phyloP scores from a whole-genome alignment of 768 basidiomycete genomes.

The Rhizopogon salebrosus region DNA sequence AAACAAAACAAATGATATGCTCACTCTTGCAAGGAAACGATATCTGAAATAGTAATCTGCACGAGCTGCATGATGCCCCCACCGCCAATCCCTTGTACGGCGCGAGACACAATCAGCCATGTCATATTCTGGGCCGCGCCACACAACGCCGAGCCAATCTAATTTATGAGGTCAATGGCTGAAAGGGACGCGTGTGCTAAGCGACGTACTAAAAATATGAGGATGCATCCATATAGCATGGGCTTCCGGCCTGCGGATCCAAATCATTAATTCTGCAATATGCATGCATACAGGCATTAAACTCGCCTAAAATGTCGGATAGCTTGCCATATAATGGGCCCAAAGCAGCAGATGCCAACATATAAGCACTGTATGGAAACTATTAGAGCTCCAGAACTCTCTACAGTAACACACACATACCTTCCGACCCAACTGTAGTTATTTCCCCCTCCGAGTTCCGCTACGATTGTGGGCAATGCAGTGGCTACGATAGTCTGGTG shows the following conservation, averaged over 20 bases:
- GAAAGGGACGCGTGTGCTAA: not conserved
- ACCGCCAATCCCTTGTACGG: constrained; percentile 39
- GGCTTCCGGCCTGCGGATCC: constrained; percentile 29
- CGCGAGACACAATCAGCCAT: constrained; percentile 36
- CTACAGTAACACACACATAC: constrained; percentile 14
- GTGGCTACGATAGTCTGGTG: constrained; percentile 41
- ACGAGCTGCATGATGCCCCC: constrained; percentile 33
- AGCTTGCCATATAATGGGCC: constrained; percentile 46
- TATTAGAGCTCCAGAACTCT: not conserved
- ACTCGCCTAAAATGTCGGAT: constrained; percentile 33
- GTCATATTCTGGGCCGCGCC: constrained; percentile 40
- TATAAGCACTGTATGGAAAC: constrained; percentile 32
- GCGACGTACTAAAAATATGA: constrained; percentile 30
- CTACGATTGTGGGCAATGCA: constrained; percentile 46
- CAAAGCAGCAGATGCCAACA: constrained; percentile 38
- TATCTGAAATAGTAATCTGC: constrained; percentile 36
- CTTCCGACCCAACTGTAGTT: constrained; percentile 49
- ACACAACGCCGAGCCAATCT: constrained; percentile 35
- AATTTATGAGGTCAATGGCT: not conserved
- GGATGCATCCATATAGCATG: constrained; percentile 30
- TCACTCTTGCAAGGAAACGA: constrained; percentile 30
- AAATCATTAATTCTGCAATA: not conserved
- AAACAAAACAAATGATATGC: too few relatives aligned
- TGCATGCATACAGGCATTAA: not conserved
- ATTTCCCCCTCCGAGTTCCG: constrained; percentile 36